Evolutionary conservation across 1,284 basidiomycete genomes (phyloP), one percentile per base, ranked within the genome.

Genomic region (Phylloboletellus chloephorus): DNA sequence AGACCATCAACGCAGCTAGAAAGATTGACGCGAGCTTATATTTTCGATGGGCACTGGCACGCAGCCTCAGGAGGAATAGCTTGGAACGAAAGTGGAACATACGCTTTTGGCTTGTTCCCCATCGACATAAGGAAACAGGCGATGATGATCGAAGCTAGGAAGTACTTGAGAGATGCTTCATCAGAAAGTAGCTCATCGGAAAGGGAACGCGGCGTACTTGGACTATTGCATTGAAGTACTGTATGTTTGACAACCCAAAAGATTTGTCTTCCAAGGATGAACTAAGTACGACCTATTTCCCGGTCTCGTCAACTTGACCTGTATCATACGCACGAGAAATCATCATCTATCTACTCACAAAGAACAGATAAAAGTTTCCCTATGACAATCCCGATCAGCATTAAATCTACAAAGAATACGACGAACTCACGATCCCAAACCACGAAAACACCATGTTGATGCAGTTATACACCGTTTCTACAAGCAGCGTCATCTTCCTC

Each of bases 351-450:
- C 19, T 50, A 46, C 85, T 67, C 57, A 94, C 90, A 66, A 97
- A 98, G 67, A 98, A 97, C 39, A 98, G 73, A 68, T 91, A 98
- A 61, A 91, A 96, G 60, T 96, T 97, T 15, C 88, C 93, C 79
- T 87, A 33, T 3, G n/a, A 23, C 22, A 24, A 38, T 46, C 15
- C 17, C 17, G n/a, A 24, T 41, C 15, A 46, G 17, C 22, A 19
- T 39, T 10, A 13, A 31, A 39, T 31, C 37, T 26, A 15, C 20
- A 28, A 42, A 13, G 26, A 23, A 17, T n/a, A 23, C 16, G 13
- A 10, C 13, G 25, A 16, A 72, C 82, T 71, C 56, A 88, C 87
- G 39, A 94, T 76, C 33, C 78, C 82, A 64, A 98, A 96, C 95
- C 95, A 98, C 20, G 91, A 76, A 57, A 96, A 95, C 39, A 88